Evolutionary conservation across 2,329 filamentous ascomycete species (phyloP).

Genomic region (Penicillium verrucosum): DNA sequence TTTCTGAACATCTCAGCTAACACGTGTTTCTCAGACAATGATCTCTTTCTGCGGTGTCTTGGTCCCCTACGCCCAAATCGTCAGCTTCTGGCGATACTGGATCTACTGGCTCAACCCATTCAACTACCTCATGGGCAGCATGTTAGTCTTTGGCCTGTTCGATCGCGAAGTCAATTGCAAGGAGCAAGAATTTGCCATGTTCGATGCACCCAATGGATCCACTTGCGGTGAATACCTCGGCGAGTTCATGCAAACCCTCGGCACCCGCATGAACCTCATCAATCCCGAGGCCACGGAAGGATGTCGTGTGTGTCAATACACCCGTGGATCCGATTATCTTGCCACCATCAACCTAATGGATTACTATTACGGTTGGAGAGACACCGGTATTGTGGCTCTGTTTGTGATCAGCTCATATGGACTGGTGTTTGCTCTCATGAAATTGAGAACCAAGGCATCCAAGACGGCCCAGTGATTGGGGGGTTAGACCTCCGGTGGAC

Average conservation of each 20-base stretch:
- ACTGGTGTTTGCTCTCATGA: constrained; percentile 43
- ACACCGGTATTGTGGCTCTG: constrained; percentile 57
- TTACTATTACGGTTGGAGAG: constrained; percentile 64
- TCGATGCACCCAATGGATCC: constrained; percentile 36
- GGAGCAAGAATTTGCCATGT: constrained; percentile 26
- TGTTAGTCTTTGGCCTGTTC: constrained; percentile 27
- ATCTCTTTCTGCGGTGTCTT: constrained; percentile 33
- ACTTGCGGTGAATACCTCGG: constrained; percentile 60
- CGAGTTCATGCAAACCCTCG: constrained; percentile 49
- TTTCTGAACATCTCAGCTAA: not conserved
- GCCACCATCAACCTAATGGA: constrained; percentile 56
- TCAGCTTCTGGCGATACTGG: constrained; percentile 34
- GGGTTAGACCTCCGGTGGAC: not conserved
- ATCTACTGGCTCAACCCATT: constrained; percentile 33
- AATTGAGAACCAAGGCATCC: constrained; percentile 34
- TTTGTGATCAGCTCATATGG: constrained; percentile 56
- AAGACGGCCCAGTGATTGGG: constrained; percentile 32
- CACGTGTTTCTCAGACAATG: constrained; percentile 12
- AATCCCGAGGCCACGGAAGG: constrained; percentile 56
- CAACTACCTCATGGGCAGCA: constrained; percentile 32
- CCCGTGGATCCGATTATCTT: constrained; percentile 58
- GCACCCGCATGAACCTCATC: constrained; percentile 51
- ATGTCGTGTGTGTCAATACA: constrained; percentile 62
- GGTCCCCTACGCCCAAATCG: constrained; percentile 30
- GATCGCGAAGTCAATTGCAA: constrained; percentile 25